Percentiles rank a stretch among this genome's conserved stretches.
Conservation (phyloP, 768 basidiomycete genomes). For the Phanerochaete carnosa region DNA sequence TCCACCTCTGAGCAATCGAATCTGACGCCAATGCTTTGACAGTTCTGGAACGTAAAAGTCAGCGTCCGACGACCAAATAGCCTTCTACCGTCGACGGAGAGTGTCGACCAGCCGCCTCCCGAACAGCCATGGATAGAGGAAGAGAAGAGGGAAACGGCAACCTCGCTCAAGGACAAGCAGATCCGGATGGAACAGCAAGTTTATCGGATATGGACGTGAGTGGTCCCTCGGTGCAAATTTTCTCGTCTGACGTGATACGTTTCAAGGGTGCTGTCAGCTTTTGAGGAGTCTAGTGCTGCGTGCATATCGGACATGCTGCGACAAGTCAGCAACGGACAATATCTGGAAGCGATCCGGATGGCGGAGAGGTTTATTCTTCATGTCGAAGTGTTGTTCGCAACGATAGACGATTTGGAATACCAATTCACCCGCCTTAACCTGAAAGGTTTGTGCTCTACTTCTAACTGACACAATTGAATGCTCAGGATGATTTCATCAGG, state of each 20-base stretch:
- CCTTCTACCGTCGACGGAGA: slow-evolving; percentile 36
- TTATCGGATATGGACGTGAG: slow-evolving; percentile 98
- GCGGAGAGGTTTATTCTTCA: slow-evolving; percentile 98
- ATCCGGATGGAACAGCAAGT: slow-evolving; percentile 95
- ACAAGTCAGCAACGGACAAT: slow-evolving; percentile 95
- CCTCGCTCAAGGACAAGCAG: slow-evolving; percentile 85
- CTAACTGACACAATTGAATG: background rate
- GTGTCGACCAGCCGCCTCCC: slow-evolving; percentile 36
- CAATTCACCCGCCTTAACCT: slow-evolving; percentile 75
- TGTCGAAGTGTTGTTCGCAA: slow-evolving; percentile 95
- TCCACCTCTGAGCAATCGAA: background rate
- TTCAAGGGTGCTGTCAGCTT: slow-evolving; percentile 85
- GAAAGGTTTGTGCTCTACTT: slow-evolving; percentile 64
- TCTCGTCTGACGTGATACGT: slow-evolving; percentile 6
- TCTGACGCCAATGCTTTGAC: slow-evolving; percentile 1
- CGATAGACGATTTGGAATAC: slow-evolving; percentile 93
- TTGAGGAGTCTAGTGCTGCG: slow-evolving; percentile 98
- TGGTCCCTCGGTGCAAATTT: slow-evolving; percentile 19
- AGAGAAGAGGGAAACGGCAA: slow-evolving; percentile 75
- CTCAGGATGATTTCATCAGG: slow-evolving; percentile 42
- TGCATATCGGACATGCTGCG: slow-evolving; percentile 99
- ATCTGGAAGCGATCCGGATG: slow-evolving; percentile 96
- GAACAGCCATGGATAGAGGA: slow-evolving; percentile 68
- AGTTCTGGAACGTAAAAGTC: slow-evolving; percentile 99
- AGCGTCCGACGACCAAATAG: slow-evolving; percentile 71